Evolutionary conservation across 1,139 yeast genomes (phyloP).

Genomic region (Magnusiomyces magnusii): DNA sequence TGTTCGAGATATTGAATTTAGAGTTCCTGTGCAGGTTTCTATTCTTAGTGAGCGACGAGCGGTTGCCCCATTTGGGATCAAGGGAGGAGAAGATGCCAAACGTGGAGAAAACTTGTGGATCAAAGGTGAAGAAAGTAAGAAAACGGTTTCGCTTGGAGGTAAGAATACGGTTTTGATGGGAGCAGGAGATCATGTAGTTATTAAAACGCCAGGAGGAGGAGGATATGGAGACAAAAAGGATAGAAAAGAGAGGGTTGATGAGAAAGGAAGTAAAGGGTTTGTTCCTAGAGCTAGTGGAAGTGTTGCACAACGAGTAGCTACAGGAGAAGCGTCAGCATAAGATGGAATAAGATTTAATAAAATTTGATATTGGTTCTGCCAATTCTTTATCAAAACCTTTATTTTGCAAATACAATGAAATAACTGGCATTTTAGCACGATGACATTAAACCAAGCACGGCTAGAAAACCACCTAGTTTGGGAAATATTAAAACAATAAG

Average conservation of each 20-base stretch:
- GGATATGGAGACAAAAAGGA: conserved; percentile 29
- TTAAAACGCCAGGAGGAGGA: conserved; percentile 46
- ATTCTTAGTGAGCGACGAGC: conserved; percentile 56
- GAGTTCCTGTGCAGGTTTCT: conserved; percentile 48
- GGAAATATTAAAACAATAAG: too few species aligned
- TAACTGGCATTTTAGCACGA: too few species aligned
- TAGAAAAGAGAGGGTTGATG: conserved; percentile 5
- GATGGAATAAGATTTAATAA: background rate
- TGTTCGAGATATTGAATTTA: conserved; percentile 53
- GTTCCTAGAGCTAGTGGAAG: conserved; percentile 16
- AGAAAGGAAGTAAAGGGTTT: background rate
- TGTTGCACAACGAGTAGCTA: conserved; percentile 8
- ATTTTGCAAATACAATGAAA: too few species aligned
- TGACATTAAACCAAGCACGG: too few species aligned
- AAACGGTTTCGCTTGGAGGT: conserved; percentile 46
- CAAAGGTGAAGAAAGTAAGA: conserved; percentile 12
- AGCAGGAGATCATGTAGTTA: conserved; percentile 50
- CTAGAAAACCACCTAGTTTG: too few species aligned
- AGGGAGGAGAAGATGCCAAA: conserved; percentile 53
- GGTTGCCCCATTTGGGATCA: conserved; percentile 51
- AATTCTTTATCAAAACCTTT: background rate
- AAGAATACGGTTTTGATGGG: conserved; percentile 44
- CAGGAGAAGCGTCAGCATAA: conserved; percentile 13
- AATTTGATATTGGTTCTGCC: background rate
- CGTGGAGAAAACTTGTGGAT: conserved; percentile 55